Evolutionary conservation across 305 asterid species (phyloP), one percentile per base, ranked within the genome.

Genomic region (Plantago lanceolata): DNA sequence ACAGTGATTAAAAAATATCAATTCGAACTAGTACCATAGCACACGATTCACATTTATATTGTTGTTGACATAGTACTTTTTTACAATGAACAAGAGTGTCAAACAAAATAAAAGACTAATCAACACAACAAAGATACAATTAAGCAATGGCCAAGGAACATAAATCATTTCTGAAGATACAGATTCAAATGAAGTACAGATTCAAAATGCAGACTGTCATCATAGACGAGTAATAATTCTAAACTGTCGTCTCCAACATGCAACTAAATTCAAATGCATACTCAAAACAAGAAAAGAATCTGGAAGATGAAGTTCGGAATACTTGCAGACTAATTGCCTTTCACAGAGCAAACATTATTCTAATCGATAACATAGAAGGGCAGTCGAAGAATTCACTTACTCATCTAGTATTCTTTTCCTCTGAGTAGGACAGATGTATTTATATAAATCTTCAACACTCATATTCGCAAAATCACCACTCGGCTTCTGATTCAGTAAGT

Each of bases 371-470:
- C 59, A 18, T 24, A 33, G 66, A 40, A 45, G 9, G 19, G 50
- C 37, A 56, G 19, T 20, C 15, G 50, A 43, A 31, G 29, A 66
- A 57, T 9, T 63, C 17, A 84, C 90, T 82, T 73, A 87, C 95
- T 61, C 63, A 37, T 83, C 77, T 49, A 72, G 43, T 15, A 71
- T 63, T 77, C 78, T 76, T 69, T 79, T 81, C 70, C 66, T 68
- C 71, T 56, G 49, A 64, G 76, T 74, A n/a, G 80, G 69, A 69
- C 82, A 78, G 29, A 85, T 66, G 68, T 64, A 83, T 33, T 71
- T 68, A 74, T 59, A 64, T 67, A 87, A 72, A 54, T 87, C 84
- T 59, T 80, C 84, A 55, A 77, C n/a, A 7, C 67, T 72, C 87
- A 75, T 75, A 48, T 43, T 72, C 17, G 68, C 72, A 64, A 73